Percentiles rank a stretch among this genome's conserved stretches.
These are phyloP conservation scores for Tolypocladium nubicola DNA, from an alignment of 2,329 filamentous ascomycete species.

Conservation along the genomic window DNA sequence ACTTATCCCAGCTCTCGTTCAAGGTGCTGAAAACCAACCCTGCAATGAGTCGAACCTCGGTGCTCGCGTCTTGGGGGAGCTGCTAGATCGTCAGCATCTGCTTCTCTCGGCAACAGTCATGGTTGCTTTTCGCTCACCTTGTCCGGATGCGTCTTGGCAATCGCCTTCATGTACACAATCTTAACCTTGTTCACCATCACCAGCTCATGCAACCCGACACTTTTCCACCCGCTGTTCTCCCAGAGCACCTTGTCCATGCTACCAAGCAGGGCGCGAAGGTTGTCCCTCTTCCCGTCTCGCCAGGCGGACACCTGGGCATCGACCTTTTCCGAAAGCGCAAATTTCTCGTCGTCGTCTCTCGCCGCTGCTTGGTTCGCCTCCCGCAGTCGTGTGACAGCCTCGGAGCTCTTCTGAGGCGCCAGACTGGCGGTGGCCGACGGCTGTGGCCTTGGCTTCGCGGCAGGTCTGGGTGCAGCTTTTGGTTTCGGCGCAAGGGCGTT, in stretches of 20 bases:
- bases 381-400: slow-evolving; percentile 73
- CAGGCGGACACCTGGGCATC: slow-evolving; percentile 70
- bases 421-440: slow-evolving; percentile 28
- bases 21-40: slow-evolving; percentile 56
- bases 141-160: slow-evolving; percentile 95
- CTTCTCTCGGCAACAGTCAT: background rate
- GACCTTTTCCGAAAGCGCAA: slow-evolving; percentile 76
- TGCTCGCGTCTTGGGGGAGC: slow-evolving; percentile 54
- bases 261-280: slow-evolving; percentile 75
- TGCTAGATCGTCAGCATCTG: slow-evolving; percentile 18
- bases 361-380: slow-evolving; percentile 80
- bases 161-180: slow-evolving; percentile 97
- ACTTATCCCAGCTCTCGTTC: slow-evolving; percentile 66
- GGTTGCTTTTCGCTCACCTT: slow-evolving; percentile 55
- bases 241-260: slow-evolving; percentile 85
- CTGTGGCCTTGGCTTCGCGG: slow-evolving; percentile 33
- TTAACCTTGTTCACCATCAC: slow-evolving; percentile 93
- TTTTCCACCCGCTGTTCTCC: slow-evolving; percentile 92
- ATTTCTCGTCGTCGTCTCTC: slow-evolving; percentile 82
- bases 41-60: slow-evolving; percentile 56
- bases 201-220: slow-evolving; percentile 86
- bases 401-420: slow-evolving; percentile 44
- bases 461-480: slow-evolving; percentile 33
- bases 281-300: slow-evolving; percentile 88
- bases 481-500: slow-evolving; percentile 67